Evolutionary conservation across 768 basidiomycete species (phyloP), one percentile per base, ranked within the genome.

Genomic region (Collybiopsis luxurians): DNA sequence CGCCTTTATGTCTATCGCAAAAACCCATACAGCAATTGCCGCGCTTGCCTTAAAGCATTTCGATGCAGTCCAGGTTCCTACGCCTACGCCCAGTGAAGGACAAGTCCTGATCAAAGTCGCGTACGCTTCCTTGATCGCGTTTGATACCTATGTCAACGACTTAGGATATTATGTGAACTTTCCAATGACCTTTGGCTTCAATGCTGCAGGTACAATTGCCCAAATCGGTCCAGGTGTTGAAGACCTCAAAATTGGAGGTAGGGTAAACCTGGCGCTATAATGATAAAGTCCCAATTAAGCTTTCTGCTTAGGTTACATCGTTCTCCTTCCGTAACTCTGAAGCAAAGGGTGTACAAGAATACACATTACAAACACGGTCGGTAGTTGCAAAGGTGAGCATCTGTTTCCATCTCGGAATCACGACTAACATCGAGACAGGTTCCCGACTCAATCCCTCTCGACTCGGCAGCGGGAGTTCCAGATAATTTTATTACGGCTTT

Each of bases 401-500:
- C 23, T 21, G 19, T 12, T n/a, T 36, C 30, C n/a, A 40, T 28
- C 30, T 21, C 34, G 26, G 46, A 23, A 26, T 53, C n/a, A n/a
- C n/a, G n/a, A n/a, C n/a, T n/a, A n/a, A n/a, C 27, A 15, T 26
- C 17, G 7, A 52, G 28, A n/a, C 34, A 82, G 77, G 67, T 82
- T 28, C 79, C 80, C 7, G 71, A 71, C 46, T 67, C 51, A 19
- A 50, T 78, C 30, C 49, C 74, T 0, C 65, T 80, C 5, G 74
- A 71, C 11, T 69, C 63, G 19, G 77, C 75, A 0, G 73, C 65
- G 1, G 73, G 73, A 1, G 67, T 77, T 47, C 75, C 78, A 1
- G 76, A 78, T 59, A 75, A 76, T 57, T 73, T 76, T 47, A 61
- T 77, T 43, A 74, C 72, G 3, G 69, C 74, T 3, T 76, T 73